These are phyloP conservation scores for Aaosphaeria arxii DNA, from an alignment of 2,329 filamentous ascomycete genomes.

Conservation along the genomic window DNA sequence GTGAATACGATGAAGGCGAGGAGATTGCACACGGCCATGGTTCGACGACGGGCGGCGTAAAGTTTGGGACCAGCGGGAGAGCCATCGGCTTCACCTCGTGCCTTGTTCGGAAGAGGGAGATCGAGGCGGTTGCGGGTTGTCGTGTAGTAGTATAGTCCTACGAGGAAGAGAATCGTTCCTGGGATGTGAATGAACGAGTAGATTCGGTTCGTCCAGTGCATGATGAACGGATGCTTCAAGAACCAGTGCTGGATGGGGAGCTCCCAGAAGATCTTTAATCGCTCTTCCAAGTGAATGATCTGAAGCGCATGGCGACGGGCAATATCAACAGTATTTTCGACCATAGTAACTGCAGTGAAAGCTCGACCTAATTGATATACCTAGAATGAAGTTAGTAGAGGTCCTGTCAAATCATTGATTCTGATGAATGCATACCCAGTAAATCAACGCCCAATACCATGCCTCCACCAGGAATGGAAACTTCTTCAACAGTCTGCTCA, in stretches of 20 bases:
- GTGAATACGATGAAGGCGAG: constrained; percentile 60
- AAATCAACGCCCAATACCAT: constrained; percentile 75
- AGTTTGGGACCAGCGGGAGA: constrained; percentile 50
- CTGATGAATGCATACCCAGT: constrained; percentile 60
- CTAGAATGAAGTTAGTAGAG: constrained; percentile 37
- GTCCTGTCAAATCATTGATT: background rate
- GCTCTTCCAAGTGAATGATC: constrained; percentile 64
- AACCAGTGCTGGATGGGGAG: constrained; percentile 59
- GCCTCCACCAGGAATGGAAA: constrained; percentile 72
- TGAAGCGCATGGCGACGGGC: constrained; percentile 67
- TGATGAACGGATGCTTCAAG: constrained; percentile 52
- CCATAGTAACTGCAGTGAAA: constrained; percentile 66
- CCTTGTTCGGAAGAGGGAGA: constrained; percentile 39
- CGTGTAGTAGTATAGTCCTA: constrained; percentile 67
- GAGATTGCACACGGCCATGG: constrained; percentile 58
- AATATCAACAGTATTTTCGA: constrained; percentile 65
- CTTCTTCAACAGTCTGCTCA: constrained; percentile 63
- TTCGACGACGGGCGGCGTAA: constrained; percentile 55
- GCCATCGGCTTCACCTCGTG: constrained; percentile 33
- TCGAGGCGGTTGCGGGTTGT: constrained; percentile 56
- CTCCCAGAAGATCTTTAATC: constrained; percentile 64
- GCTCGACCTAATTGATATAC: constrained; percentile 73
- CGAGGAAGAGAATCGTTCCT: constrained; percentile 68
- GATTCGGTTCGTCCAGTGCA: constrained; percentile 68
- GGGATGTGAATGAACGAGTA: constrained; percentile 80